phyloP scores from a whole-genome alignment of 148 eudicot genomes.

The Spergularia marina region DNA sequence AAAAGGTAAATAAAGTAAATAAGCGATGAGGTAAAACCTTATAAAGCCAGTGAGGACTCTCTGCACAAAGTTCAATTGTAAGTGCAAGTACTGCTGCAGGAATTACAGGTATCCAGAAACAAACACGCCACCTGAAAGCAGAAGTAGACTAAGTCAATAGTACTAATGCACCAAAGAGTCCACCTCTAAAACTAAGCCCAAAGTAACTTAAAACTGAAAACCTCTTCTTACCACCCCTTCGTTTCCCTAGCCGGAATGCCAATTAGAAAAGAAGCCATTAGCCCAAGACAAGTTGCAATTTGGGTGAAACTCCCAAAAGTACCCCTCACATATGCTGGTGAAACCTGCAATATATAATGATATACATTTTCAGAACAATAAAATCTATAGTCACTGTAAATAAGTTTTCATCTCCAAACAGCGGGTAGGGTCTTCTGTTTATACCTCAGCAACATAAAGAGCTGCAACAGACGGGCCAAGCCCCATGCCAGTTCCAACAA shows the following conservation, averaged over 20 bases:
- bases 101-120: constrained; percentile 80
- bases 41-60: constrained; percentile 91
- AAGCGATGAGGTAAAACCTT: constrained; percentile 41
- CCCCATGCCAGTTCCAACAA: constrained; percentile 90
- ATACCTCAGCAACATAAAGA: constrained; percentile 87
- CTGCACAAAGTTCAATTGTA: constrained; percentile 72
- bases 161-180: not conserved
- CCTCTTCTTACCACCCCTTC: constrained; percentile 63
- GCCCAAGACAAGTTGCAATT: constrained; percentile 84
- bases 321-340: constrained; percentile 86
- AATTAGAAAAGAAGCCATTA: constrained; percentile 59
- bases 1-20: not conserved
- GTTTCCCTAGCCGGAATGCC: constrained; percentile 78
- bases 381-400: not conserved
- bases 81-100: constrained; percentile 76
- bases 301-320: constrained; percentile 91
- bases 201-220: not conserved
- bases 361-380: constrained; percentile 2
- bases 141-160: constrained; percentile 6
- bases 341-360: constrained; percentile 48
- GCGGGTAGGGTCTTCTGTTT: too few species aligned
- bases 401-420: not conserved
- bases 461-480: constrained; percentile 89
- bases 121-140: constrained; percentile 80
- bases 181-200: not conserved